A percentile compares a stretch with the other conserved stretches of the same genome.
Conservation (phyloP, 352 stramenopile species). For the Phytophthora pistaciae region DNA sequence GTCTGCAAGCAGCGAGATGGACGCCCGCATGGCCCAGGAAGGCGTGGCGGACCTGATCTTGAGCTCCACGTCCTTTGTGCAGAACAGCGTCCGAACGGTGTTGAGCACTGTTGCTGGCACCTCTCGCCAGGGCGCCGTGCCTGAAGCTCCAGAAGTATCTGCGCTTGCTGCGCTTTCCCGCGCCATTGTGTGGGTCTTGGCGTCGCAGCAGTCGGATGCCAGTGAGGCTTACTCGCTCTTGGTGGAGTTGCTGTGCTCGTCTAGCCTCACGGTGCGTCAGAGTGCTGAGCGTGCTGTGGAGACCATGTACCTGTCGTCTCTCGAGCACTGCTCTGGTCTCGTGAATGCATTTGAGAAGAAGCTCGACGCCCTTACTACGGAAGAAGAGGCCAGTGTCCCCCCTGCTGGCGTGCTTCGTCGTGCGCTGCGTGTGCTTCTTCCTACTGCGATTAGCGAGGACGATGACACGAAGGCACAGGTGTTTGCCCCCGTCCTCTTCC, state of each 20-base stretch:
- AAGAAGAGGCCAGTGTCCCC: conserved; percentile 55
- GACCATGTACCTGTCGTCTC: conserved; percentile 61
- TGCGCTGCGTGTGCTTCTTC: conserved; percentile 67
- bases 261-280: conserved; percentile 58
- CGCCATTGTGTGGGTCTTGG: conserved; percentile 75
- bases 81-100: conserved; percentile 51
- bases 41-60: conserved; percentile 56
- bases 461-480: conserved; percentile 49
- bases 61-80: conserved; percentile 59
- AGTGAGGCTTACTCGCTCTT: conserved; percentile 61
- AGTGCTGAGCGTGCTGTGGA: conserved; percentile 55
- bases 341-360: conserved; percentile 70
- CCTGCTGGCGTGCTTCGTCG: conserved; percentile 66
- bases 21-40: conserved; percentile 63
- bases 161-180: conserved; percentile 58
- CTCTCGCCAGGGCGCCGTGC: conserved; percentile 15
- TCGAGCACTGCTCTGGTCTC: conserved; percentile 65
- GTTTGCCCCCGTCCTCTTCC: conserved; percentile 61
- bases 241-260: conserved; percentile 67
- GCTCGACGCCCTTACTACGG: conserved; percentile 47
- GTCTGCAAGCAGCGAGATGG: conserved; percentile 64
- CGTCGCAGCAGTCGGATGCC: conserved; percentile 63
- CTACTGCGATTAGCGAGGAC: conserved; percentile 40
- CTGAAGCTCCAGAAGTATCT: conserved; percentile 65
- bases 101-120: conserved; percentile 40